phyloP scores from a whole-genome alignment of 2,329 filamentous ascomycete genomes.

The Penicillium oxalicum region DNA sequence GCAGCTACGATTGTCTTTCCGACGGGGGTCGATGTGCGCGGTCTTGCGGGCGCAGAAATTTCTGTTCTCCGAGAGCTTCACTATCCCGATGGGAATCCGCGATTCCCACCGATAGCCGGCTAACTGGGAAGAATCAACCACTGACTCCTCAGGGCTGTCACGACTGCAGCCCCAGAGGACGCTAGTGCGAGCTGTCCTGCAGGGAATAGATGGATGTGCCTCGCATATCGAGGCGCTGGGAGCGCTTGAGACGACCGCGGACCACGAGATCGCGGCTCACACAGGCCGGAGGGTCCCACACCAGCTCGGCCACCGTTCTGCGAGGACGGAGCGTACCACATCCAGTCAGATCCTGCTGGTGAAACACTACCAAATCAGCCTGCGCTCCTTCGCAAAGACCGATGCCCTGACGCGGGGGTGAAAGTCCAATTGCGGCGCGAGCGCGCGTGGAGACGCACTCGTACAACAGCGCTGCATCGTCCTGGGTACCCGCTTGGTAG shows the following conservation, averaged over 20 bases:
- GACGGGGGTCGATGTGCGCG: too few species aligned
- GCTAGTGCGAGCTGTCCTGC: neutral
- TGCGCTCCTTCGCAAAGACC: slow-evolving; percentile 7
- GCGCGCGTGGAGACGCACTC: slow-evolving; percentile 46
- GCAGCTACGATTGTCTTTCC: too few species aligned
- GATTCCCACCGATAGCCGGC: too few species aligned
- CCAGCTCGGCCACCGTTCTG: slow-evolving; percentile 30
- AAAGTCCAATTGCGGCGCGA: slow-evolving; percentile 31
- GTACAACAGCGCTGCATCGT: slow-evolving; percentile 55
- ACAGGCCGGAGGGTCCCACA: slow-evolving; percentile 34
- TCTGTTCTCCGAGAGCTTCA: too few species aligned
- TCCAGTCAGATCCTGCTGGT: slow-evolving; percentile 28
- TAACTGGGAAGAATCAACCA: too few species aligned
- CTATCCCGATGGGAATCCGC: too few species aligned
- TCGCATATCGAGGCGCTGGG: neutral
- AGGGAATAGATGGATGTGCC: neutral
- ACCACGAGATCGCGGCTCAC: slow-evolving; percentile 23
- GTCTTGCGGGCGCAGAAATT: too few species aligned
- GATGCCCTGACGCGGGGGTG: neutral
- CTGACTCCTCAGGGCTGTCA: neutral
- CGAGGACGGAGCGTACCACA: slow-evolving; percentile 24
- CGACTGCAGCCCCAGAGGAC: neutral
- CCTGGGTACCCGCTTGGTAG: slow-evolving; percentile 60
- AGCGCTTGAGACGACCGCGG: slow-evolving; percentile 10
- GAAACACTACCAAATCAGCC: slow-evolving; percentile 21